Conservation (phyloP, 371 early-diverging fungal species). For the Fennellomyces sp. region DNA sequence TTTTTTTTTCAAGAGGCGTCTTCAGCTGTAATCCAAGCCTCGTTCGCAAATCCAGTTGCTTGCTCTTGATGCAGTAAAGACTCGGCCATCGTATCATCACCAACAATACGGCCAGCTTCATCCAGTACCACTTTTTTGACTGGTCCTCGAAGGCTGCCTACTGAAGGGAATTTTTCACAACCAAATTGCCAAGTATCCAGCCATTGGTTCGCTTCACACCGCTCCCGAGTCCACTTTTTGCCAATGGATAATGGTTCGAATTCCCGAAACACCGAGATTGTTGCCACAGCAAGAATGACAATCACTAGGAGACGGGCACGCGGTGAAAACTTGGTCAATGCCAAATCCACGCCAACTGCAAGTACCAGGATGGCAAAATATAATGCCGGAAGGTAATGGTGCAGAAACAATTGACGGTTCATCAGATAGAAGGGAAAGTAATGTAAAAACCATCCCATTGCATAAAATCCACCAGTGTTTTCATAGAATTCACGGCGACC, state of each 20-base stretch:
- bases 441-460: constrained; percentile 89
- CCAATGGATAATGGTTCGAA: constrained; percentile 89
- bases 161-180: constrained; percentile 14
- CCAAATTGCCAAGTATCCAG: constrained; percentile 22
- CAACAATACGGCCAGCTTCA: constrained; percentile 4
- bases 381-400: constrained; percentile 96
- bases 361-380: constrained; percentile 81
- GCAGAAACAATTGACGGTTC: constrained; percentile 95
- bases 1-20: neutral
- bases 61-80: neutral
- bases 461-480: constrained; percentile 77
- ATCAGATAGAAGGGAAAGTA: constrained; percentile 95
- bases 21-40: neutral
- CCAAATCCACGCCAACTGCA: constrained; percentile 73
- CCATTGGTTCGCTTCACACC: constrained; percentile 43
- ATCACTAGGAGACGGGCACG: constrained; percentile 36
- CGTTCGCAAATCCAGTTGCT: neutral
- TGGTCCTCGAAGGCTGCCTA: neutral
- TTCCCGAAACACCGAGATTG: constrained; percentile 53
- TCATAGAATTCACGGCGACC: constrained; percentile 51
- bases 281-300: constrained; percentile 40
- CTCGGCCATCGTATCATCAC: constrained; percentile 8
- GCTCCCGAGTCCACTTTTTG: constrained; percentile 61
- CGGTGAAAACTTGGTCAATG: neutral
- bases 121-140: constrained; percentile 1